phyloP scores from a whole-genome alignment of 1,284 basidiomycete genomes.

The Neonothopanus nambi region DNA sequence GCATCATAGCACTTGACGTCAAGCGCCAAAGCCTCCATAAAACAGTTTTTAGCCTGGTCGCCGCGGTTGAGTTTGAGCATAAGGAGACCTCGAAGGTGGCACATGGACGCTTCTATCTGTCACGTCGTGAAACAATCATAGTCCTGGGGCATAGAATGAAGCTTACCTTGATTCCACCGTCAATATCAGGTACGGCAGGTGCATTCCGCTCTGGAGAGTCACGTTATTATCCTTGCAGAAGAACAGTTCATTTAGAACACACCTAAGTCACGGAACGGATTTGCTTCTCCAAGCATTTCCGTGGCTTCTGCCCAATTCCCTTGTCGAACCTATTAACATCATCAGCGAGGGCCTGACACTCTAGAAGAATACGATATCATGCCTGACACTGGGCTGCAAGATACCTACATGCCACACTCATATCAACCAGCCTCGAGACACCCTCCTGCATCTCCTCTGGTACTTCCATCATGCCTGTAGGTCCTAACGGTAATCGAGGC shows the following conservation, averaged over 20 bases:
- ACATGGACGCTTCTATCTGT: slow-evolving; percentile 94
- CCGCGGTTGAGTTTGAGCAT: slow-evolving; percentile 93
- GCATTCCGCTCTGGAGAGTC: slow-evolving; percentile 51
- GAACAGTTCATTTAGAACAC: slow-evolving; percentile 15
- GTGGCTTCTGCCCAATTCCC: slow-evolving; percentile 93
- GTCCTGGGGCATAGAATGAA: neutral
- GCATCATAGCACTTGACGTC: slow-evolving; percentile 99
- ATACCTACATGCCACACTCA: slow-evolving; percentile 91
- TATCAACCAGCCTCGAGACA: slow-evolving; percentile 82
- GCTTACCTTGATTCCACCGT: slow-evolving; percentile 83
- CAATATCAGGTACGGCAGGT: slow-evolving; percentile 69
- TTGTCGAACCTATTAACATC: slow-evolving; percentile 61
- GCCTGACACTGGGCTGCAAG: slow-evolving; percentile 93
- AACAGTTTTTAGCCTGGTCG: slow-evolving; percentile 88
- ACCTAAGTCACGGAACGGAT: slow-evolving; percentile 80
- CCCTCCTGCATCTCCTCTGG: slow-evolving; percentile 59
- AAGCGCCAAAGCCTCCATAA: slow-evolving; percentile 91
- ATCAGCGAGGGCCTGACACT: slow-evolving; percentile 1
- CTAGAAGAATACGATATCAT: slow-evolving; percentile 14
- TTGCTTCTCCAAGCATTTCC: slow-evolving; percentile 90
- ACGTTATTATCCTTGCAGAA: slow-evolving; percentile 10
- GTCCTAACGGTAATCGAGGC: slow-evolving; percentile 65
- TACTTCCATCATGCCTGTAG: slow-evolving; percentile 66
- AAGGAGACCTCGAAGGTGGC: slow-evolving; percentile 88
- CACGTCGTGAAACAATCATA: slow-evolving; percentile 6